Evolutionary conservation across 2,329 filamentous ascomycete genomes (phyloP).

Genomic region (Trichoderma endophyticum): DNA sequence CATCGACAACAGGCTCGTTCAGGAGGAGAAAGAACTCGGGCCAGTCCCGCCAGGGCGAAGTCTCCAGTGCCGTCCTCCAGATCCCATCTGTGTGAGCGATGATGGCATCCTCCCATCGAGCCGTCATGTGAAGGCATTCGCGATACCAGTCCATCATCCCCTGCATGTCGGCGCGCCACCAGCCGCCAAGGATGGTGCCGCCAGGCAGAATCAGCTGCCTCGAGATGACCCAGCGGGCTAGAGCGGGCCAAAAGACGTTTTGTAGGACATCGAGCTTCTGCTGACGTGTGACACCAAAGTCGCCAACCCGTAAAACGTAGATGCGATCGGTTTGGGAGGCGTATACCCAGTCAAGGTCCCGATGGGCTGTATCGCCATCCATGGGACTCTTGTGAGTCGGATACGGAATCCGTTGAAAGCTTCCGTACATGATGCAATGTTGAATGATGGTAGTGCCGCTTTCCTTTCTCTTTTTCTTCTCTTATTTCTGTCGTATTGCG

Average conservation of each 20-base stretch:
- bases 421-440: conserved; percentile 13
- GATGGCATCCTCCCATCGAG: conserved; percentile 20
- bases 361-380: conserved; percentile 25
- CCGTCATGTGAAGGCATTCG: conserved; percentile 24
- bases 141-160: conserved; percentile 32
- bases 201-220: conserved; percentile 24
- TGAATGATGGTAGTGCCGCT: not conserved
- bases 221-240: conserved; percentile 27
- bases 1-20: conserved; percentile 21
- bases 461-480: not conserved
- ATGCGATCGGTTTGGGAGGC: conserved; percentile 23
- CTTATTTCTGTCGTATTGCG: not conserved
- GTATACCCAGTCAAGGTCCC: conserved; percentile 24
- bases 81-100: conserved; percentile 26
- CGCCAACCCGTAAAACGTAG: conserved; percentile 21
- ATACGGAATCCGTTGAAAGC: conserved; percentile 22
- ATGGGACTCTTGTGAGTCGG: conserved; percentile 26
- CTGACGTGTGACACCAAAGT: conserved; percentile 20
- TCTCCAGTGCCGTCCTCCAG: conserved; percentile 24
- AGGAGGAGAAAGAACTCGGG: conserved; percentile 25
- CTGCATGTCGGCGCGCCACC: conserved; percentile 26
- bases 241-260: conserved; percentile 27
- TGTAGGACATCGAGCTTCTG: conserved; percentile 26
- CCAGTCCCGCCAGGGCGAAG: conserved; percentile 30
- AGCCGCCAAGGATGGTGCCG: conserved; percentile 25